phyloP scores from a whole-genome alignment of 176 grass and related monocot genomes.

The Triticum monococcum region DNA sequence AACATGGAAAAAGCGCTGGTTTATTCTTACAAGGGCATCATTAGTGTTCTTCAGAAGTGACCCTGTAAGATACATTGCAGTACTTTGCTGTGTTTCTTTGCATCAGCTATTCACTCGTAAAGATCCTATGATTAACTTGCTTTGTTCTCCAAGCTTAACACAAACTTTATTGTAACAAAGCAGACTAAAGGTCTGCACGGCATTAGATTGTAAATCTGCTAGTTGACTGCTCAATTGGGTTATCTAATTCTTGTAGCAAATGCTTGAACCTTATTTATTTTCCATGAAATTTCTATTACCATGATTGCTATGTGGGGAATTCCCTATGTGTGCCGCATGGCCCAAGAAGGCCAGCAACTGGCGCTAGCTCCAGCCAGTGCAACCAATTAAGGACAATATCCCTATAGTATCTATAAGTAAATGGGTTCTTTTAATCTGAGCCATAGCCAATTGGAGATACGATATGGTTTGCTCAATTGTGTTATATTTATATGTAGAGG shows the following conservation, averaged over 20 bases:
- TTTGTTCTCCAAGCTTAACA: conserved; percentile 21
- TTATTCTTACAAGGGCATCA: conserved; percentile 92
- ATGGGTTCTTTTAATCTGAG: neutral
- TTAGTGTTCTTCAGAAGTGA: conserved; percentile 91
- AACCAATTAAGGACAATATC: neutral
- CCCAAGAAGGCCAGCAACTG: neutral
- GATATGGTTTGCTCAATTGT: neutral
- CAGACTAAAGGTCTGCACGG: neutral
- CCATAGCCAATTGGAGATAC: neutral
- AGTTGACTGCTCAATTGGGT: neutral
- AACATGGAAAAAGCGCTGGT: conserved; percentile 99
- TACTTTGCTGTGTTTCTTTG: conserved; percentile 27
- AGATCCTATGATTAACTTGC: conserved; percentile 21
- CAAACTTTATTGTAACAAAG: neutral
- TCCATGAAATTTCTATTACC: neutral
- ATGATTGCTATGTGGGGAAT: neutral
- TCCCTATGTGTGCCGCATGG: neutral
- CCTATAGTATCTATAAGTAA: neutral
- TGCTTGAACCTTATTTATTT: neutral
- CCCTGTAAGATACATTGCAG: conserved; percentile 63
- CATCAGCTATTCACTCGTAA: conserved; percentile 16
- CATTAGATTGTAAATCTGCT: conserved; percentile 20
- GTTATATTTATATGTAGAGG: neutral
- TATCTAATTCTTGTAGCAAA: conserved; percentile 4
- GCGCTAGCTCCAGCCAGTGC: neutral